Evolutionary conservation across 177 flowering plant species (phyloP).

Genomic region (Vitis hybrid): DNA sequence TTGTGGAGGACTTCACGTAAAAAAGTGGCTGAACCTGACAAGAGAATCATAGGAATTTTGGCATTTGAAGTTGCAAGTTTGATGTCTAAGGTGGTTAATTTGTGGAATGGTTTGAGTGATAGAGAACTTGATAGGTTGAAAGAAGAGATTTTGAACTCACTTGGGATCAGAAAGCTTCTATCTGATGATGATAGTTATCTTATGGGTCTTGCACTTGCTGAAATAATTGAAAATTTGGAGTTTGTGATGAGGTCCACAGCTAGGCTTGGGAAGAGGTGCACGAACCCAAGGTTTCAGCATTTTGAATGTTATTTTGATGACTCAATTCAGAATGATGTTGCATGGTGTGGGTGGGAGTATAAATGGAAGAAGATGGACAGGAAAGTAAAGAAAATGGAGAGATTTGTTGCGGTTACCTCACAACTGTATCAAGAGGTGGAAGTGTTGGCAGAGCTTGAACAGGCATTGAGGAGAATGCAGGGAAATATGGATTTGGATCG

Average conservation of each 20-base stretch:
- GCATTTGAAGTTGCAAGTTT: conserved; percentile 74
- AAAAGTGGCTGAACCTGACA: conserved; percentile 35
- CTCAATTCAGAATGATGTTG: conserved; percentile 36
- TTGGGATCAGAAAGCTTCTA: conserved; percentile 68
- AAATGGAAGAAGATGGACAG: conserved; percentile 79
- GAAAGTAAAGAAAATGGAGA: conserved; percentile 82
- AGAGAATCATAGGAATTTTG: conserved; percentile 58
- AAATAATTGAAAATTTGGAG: conserved; percentile 60
- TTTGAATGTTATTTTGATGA: conserved; percentile 54
- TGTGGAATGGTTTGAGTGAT: conserved; percentile 68
- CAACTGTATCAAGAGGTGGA: conserved; percentile 80
- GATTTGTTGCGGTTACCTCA: conserved; percentile 46
- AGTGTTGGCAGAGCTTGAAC: conserved; percentile 80
- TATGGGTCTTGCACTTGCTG: conserved; percentile 59
- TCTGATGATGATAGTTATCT: conserved; percentile 66
- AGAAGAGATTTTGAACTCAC: conserved; percentile 54
- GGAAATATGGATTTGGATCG: conserved; percentile 32
- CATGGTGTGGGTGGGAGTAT: conserved; percentile 57
- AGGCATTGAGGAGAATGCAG: conserved; percentile 66
- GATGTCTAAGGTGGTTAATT: conserved; percentile 73
- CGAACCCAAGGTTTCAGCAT: conserved; percentile 52
- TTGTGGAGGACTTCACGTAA: conserved; percentile 45
- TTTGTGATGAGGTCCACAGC: conserved; percentile 50
- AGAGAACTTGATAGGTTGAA: conserved; percentile 47
- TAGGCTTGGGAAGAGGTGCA: conserved; percentile 73